Conservation (phyloP, 805 yeast genomes). For the Komagataella populi region DNA sequence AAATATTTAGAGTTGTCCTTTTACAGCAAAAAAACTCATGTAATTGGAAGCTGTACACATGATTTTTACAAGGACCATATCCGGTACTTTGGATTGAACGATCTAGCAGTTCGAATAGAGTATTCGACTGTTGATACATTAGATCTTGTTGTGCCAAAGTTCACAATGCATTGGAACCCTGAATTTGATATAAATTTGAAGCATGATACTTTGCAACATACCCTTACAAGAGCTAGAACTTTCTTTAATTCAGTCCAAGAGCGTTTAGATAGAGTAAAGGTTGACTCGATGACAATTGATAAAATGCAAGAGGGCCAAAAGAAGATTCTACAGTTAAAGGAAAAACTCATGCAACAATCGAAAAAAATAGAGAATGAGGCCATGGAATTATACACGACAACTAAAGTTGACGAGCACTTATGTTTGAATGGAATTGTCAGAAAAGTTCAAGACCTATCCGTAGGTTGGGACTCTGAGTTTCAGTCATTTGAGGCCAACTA, state of each 20-base stretch:
- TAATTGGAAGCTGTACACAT: slow-evolving; percentile 60
- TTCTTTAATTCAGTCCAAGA: slow-evolving; percentile 66
- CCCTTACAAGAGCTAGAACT: slow-evolving; percentile 33
- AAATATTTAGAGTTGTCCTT: slow-evolving; percentile 80
- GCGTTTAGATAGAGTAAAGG: slow-evolving; percentile 64
- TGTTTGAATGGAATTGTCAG: slow-evolving; percentile 58
- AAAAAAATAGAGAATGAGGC: slow-evolving; percentile 27
- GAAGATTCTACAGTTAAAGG: slow-evolving; percentile 44
- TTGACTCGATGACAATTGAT: slow-evolving; percentile 60
- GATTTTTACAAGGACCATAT: slow-evolving; percentile 73
- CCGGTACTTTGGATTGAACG: slow-evolving; percentile 73
- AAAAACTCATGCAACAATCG: slow-evolving; percentile 37
- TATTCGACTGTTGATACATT: slow-evolving; percentile 63
- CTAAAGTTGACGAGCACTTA: slow-evolving; percentile 53
- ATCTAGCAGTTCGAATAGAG: slow-evolving; percentile 67
- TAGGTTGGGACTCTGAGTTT: slow-evolving; percentile 79
- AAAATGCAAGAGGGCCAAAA: slow-evolving; percentile 55
- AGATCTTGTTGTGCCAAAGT: slow-evolving; percentile 67
- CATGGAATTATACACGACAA: slow-evolving; percentile 35
- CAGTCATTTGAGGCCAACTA: slow-evolving; percentile 64
- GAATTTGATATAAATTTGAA: slow-evolving; percentile 57
- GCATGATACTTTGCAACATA: slow-evolving; percentile 40
- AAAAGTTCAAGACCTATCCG: slow-evolving; percentile 67
- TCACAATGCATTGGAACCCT: slow-evolving; percentile 59
- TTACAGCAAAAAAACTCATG: slow-evolving; percentile 54